Conservation (phyloP, 2,329 filamentous ascomycete genomes). For the Cercospora brassicicola region DNA sequence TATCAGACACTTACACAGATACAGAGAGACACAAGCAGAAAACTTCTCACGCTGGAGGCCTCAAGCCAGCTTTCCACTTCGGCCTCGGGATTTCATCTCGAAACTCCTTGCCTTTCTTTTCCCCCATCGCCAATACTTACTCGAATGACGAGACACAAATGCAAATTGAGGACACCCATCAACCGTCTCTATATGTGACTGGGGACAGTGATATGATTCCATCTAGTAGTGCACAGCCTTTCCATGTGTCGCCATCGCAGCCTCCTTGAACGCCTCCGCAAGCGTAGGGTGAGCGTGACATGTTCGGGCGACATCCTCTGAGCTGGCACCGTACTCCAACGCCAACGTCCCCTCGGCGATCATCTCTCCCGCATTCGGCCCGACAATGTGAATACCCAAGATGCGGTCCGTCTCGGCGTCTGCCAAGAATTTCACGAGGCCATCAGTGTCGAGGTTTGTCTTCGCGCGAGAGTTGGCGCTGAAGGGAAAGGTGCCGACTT, state of each 20-base stretch:
- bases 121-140: not conserved
- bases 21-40: not conserved
- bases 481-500: constrained; percentile 92
- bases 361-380: constrained; percentile 96
- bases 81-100: not conserved
- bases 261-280: constrained; percentile 98
- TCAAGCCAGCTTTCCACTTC: not conserved
- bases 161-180: not conserved
- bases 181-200: not conserved
- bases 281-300: constrained; percentile 96
- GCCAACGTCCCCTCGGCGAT: constrained; percentile 96
- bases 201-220: not conserved
- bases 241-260: constrained; percentile 93
- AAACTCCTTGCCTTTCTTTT: not conserved
- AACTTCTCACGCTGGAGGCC: not conserved
- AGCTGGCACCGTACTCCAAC: constrained; percentile 92
- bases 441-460: constrained; percentile 96
- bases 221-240: constrained; percentile 92
- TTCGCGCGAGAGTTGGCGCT: constrained; percentile 97
- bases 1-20: not conserved
- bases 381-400: constrained; percentile 93
- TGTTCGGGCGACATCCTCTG: constrained; percentile 90
- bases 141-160: not conserved
- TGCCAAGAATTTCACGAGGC: constrained; percentile 93
- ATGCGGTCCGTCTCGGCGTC: constrained; percentile 96